A percentile compares a stretch with the other conserved stretches of the same genome.
These are phyloP conservation scores for Dissophora ornata DNA, from an alignment of 192 early-diverging fungal species.

Conservation along the genomic window DNA sequence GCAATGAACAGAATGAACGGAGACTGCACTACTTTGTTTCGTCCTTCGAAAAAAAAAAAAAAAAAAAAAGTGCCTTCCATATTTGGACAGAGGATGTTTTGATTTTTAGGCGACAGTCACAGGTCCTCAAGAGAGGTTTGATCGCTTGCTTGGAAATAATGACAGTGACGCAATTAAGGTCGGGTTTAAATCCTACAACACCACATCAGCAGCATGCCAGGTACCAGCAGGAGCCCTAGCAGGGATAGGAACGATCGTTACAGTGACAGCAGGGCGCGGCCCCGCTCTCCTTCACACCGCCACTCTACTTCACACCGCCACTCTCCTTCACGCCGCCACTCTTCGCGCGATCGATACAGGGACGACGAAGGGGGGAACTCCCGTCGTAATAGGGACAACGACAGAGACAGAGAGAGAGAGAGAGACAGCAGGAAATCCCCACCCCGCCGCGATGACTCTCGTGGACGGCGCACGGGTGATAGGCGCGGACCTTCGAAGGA, in stretches of 20 bases:
- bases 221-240: conserved; percentile 34
- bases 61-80: conserved; percentile 12
- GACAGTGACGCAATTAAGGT: no score
- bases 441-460: background rate
- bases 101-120: conserved; percentile 8
- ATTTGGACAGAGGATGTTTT: conserved; percentile 5
- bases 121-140: background rate
- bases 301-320: no score
- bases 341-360: conserved; percentile 19
- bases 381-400: background rate
- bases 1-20: no score
- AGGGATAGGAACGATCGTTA: conserved; percentile 22
- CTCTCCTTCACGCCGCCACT: conserved; percentile 20
- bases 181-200: no score
- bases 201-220: conserved; percentile 23
- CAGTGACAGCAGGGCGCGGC: background rate
- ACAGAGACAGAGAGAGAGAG: conserved; percentile 20
- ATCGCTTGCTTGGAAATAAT: no score
- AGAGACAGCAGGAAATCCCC: conserved; percentile 2
- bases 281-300: conserved; percentile 14
- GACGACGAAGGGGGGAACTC: conserved; percentile 11
- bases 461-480: background rate
- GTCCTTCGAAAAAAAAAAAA: conserved; percentile 43
- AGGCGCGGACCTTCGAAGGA: conserved; percentile 2
- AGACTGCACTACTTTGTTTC: no score